Evolutionary conservation across 805 yeast genomes (phyloP), one percentile per base, ranked within the genome.

Genomic region (Helenozyma baotianmanensis): DNA sequence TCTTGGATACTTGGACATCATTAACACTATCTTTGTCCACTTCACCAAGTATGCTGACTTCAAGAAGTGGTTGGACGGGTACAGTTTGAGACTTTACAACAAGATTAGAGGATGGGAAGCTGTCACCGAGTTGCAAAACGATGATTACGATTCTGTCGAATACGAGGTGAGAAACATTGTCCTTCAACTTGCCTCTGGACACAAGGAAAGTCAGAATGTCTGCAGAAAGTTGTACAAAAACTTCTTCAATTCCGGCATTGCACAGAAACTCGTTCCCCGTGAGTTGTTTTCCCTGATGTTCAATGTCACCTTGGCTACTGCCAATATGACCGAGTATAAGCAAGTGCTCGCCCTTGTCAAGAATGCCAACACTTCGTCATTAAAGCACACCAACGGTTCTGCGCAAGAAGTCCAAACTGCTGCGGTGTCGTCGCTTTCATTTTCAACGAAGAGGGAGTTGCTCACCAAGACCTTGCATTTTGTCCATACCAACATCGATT

Each of bases 401-500:
- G 47, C 43, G 2, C 43, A 50, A 9, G 74, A 73, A 12, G 53
- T 80, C 17, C 82, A 78, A 50, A 69, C 75, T 3, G 63, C 70
- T 6, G 81, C 84, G 0, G 55, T 80, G 5, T 63, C 72, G 23
- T 65, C 81, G 3, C 53, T 82, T 12, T 76, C 82, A 0, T 78
- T 68, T 45, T 64, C 68, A 14, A 45, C 55, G 9, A 65, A 68
- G 29, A 53, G 51, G 7, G 74, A 72, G 11, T 51, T 80, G 35
- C 62, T 75, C 18, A 59, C 61, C 23, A 75, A 77, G 47, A 67
- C 78, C 0, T 61, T 81, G 41, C 78, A 78, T 40, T 80, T 71
- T 48, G 73, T 80, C 10, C 52, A 58, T 33, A 70, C 72, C 27
- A 80, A 79, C 48, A 70, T 77, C 33, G 82, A 76, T 42, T 61